Percentiles rank a stretch among this genome's conserved stretches.
Evolutionary conservation across 192 early-diverging fungal species (phyloP).

Genomic region (Gonapodya prolifera): DNA sequence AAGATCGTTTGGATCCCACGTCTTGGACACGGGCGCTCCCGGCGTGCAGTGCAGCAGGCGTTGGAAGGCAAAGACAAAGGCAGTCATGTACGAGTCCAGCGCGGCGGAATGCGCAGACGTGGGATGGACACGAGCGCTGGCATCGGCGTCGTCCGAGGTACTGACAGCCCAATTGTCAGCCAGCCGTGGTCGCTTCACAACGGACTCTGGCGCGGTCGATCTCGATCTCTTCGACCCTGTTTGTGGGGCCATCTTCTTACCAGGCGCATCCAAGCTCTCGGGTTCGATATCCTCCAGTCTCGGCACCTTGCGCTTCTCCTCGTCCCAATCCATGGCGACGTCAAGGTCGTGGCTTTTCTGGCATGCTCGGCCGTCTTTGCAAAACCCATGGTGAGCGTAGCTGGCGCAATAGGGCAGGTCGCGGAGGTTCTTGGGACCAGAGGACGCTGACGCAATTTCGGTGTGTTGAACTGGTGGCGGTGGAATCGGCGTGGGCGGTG

Average conservation of each 20-base stretch:
- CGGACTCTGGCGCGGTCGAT: too few species aligned
- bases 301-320: conserved; percentile 14
- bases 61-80: conserved; percentile 66
- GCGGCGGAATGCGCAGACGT: conserved; percentile 59
- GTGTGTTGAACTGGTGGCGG: background rate
- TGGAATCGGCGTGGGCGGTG: background rate
- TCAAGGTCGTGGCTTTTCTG: conserved; percentile 71
- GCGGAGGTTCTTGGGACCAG: too few species aligned
- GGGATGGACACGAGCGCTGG: background rate
- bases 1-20: background rate
- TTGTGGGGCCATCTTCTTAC: background rate
- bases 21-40: background rate
- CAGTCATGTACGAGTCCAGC: conserved; percentile 97
- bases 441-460: too few species aligned
- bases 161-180: background rate
- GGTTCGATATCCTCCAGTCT: conserved; percentile 4
- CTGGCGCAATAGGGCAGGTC: background rate
- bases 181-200: background rate
- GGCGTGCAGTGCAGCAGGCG: background rate
- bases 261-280: background rate
- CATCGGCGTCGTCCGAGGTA: background rate
- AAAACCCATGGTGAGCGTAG: conserved; percentile 51
- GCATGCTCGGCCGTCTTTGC: conserved; percentile 53
- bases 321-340: conserved; percentile 68
- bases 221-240: background rate